Conservation (phyloP, 352 stramenopile genomes). For the Phytopythium ostracodes region DNA sequence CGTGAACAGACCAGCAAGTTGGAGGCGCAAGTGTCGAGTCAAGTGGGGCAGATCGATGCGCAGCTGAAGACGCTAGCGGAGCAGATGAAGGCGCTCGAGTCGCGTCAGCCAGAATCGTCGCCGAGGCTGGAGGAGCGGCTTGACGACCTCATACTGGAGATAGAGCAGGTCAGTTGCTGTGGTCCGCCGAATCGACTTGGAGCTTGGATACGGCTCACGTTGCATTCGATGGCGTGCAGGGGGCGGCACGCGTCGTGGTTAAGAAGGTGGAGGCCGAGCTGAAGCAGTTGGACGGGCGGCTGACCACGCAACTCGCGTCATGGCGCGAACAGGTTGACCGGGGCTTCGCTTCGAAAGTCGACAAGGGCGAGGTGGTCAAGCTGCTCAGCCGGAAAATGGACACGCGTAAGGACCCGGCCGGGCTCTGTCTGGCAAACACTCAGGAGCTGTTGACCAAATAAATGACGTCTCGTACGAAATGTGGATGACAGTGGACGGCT, state of each 20-base stretch:
- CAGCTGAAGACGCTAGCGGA: slow-evolving; percentile 9
- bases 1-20: not conserved
- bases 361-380: slow-evolving; percentile 25
- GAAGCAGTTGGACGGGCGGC: slow-evolving; percentile 13
- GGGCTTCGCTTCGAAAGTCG: slow-evolving; percentile 17
- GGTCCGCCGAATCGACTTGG: not conserved
- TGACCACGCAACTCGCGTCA: slow-evolving; percentile 15
- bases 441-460: not conserved
- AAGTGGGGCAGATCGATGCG: not conserved
- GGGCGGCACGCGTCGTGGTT: slow-evolving; percentile 10
- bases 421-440: not conserved
- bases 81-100: slow-evolving; percentile 9
- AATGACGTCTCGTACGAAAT: not conserved
- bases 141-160: not conserved
- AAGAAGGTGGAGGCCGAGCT: slow-evolving; percentile 9
- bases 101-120: not conserved
- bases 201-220: too few relatives aligned
- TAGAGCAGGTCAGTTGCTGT: not conserved
- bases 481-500: slow-evolving; percentile 24
- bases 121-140: slow-evolving; percentile 12
- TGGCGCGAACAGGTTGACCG: slow-evolving; percentile 21
- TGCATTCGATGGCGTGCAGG: not conserved
- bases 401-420: slow-evolving; percentile 16
- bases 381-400: slow-evolving; percentile 41
- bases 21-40: not conserved